Conservation (phyloP, 768 basidiomycete genomes). For the Naganishia onofrii region DNA sequence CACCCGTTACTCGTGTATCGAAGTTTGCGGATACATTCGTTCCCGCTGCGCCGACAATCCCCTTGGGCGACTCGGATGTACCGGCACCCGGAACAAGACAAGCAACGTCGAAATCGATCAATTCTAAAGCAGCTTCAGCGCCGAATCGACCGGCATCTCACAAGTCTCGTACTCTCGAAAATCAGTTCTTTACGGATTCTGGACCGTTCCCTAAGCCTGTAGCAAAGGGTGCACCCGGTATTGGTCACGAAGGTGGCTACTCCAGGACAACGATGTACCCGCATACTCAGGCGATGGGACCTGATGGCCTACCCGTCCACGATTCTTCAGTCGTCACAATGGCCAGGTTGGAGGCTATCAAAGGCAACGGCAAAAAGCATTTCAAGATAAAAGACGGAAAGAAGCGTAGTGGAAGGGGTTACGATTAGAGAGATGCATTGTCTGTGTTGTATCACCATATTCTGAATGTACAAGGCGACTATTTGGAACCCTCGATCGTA, state of each 20-base stretch:
- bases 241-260: conserved; percentile 59
- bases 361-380: conserved; percentile 68
- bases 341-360: conserved; percentile 55
- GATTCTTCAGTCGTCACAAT: conserved; percentile 44
- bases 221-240: conserved; percentile 57
- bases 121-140: conserved; percentile 46
- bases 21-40: conserved; percentile 83
- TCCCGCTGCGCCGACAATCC: conserved; percentile 41
- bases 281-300: conserved; percentile 74
- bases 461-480: not conserved
- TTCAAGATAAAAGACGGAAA: conserved; percentile 83
- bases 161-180: conserved; percentile 67
- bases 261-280: conserved; percentile 67
- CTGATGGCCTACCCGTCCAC: conserved; percentile 69
- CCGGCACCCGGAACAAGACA: conserved; percentile 52
- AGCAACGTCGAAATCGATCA: conserved; percentile 49
- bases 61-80: conserved; percentile 26
- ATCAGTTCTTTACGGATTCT: conserved; percentile 72
- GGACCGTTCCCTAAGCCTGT: conserved; percentile 63
- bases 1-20: conserved; percentile 78
- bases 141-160: conserved; percentile 43
- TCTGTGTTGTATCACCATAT: conserved; percentile 5
- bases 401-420: conserved; percentile 88
- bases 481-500: not conserved
- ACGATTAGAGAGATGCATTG: conserved; percentile 58